Evolutionary conservation across 495 filamentous ascomycete genomes (phyloP).

Genomic region (Aspergillus ellipticus): DNA sequence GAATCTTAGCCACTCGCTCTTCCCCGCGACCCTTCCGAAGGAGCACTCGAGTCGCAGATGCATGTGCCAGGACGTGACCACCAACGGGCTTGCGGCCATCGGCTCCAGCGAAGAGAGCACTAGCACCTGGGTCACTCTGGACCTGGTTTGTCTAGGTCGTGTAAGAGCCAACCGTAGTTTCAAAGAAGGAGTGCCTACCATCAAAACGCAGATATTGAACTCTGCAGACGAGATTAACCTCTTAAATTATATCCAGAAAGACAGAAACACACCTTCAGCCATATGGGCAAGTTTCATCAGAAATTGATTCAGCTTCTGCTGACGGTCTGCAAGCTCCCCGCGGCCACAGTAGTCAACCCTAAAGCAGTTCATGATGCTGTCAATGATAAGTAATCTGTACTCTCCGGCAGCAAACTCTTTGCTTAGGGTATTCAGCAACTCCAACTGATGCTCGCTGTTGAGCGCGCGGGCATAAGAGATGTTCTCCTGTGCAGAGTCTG

Average conservation of each 20-base stretch:
- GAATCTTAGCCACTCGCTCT: slow-evolving; percentile 75
- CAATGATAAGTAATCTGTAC: slow-evolving; percentile 70
- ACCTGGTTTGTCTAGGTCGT: slow-evolving; percentile 69
- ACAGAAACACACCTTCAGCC: slow-evolving; percentile 55
- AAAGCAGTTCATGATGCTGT: slow-evolving; percentile 78
- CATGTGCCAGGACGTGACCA: slow-evolving; percentile 77
- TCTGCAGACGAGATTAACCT: slow-evolving; percentile 43
- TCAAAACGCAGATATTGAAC: slow-evolving; percentile 73
- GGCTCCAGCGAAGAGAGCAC: slow-evolving; percentile 72
- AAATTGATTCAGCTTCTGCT: slow-evolving; percentile 73
- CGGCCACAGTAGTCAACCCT: slow-evolving; percentile 72
- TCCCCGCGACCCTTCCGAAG: slow-evolving; percentile 75
- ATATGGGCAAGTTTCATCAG: slow-evolving; percentile 66
- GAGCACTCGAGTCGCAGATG: slow-evolving; percentile 69
- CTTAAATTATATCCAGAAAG: neutral
- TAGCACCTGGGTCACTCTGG: slow-evolving; percentile 76
- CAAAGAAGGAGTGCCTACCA: slow-evolving; percentile 42
- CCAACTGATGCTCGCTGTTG: slow-evolving; percentile 74
- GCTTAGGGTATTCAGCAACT: slow-evolving; percentile 63
- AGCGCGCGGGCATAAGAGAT: slow-evolving; percentile 68
- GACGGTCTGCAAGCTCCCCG: slow-evolving; percentile 71
- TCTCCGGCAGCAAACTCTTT: slow-evolving; percentile 63
- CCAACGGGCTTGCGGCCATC: slow-evolving; percentile 74
- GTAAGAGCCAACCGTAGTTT: neutral
- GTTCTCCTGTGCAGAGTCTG: slow-evolving; percentile 66